A percentile compares a stretch with the other conserved stretches of the same genome.
phyloP scores from a whole-genome alignment of 371 early-diverging fungal species.

The Fennellomyces sp. region DNA sequence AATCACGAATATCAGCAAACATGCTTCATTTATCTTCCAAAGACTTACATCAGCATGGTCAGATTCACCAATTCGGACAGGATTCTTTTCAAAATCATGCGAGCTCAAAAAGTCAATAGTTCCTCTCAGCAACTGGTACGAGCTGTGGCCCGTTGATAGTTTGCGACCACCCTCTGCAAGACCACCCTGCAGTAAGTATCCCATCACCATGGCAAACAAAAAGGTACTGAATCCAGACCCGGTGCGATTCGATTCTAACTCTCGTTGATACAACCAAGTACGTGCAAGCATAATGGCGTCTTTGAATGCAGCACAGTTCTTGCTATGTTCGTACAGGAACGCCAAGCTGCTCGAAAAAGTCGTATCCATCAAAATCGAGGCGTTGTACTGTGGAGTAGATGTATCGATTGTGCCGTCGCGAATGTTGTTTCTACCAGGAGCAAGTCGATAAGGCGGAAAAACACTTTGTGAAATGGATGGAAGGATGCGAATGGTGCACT shows the following conservation, averaged over 20 bases:
- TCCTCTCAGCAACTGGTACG: slow-evolving; percentile 86
- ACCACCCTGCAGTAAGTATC: slow-evolving; percentile 77
- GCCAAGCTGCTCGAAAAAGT: slow-evolving; percentile 75
- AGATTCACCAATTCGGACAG: slow-evolving; percentile 70
- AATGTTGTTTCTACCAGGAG: slow-evolving; percentile 85
- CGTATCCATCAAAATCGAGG: slow-evolving; percentile 79
- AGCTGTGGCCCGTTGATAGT: slow-evolving; percentile 73
- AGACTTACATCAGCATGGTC: slow-evolving; percentile 31
- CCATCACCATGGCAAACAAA: slow-evolving; percentile 84
- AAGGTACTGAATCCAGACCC: slow-evolving; percentile 72
- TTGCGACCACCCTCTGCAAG: slow-evolving; percentile 58
- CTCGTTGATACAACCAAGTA: slow-evolving; percentile 86
- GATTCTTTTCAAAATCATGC: slow-evolving; percentile 74
- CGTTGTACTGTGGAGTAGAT: slow-evolving; percentile 90
- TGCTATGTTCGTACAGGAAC: slow-evolving; percentile 75
- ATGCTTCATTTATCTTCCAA: neutral
- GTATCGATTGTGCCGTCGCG: slow-evolving; percentile 50
- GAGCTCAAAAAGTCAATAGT: slow-evolving; percentile 80
- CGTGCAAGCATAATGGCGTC: slow-evolving; percentile 82
- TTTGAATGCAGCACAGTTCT: slow-evolving; percentile 72
- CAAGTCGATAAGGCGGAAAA: slow-evolving; percentile 74
- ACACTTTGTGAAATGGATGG: slow-evolving; percentile 66
- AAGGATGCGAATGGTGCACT: slow-evolving; percentile 78
- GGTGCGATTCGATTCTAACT: slow-evolving; percentile 32
- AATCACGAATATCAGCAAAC: neutral